Evolutionary conservation across 2,329 filamentous ascomycete genomes (phyloP), one percentile per base, ranked within the genome.

Genomic region (Aspergillus sp.): DNA sequence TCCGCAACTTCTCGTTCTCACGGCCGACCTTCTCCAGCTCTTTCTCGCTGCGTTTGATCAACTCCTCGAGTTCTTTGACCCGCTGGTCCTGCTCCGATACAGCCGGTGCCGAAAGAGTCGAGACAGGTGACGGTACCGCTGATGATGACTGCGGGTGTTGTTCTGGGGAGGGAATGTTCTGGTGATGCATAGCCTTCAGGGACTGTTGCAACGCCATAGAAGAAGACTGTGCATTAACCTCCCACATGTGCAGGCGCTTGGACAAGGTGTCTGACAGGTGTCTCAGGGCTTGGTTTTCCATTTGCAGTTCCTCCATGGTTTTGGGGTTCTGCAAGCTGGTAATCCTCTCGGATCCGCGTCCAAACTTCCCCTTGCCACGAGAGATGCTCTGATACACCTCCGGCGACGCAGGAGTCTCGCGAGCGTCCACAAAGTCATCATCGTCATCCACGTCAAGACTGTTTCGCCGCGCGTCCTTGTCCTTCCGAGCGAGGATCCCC

Each of bases 391-490:
- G 72, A 50, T 60, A 75, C 68, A 62, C 78, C 58, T 66, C 72
- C 16, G 79, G 78, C 0, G 76, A 79, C 1, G 77, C 70, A 1
- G 78, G 79, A 45, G 82, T 86, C 73, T 93, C 90, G 49, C 82
- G 80, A 0, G 92, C 93, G 68, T 96, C 92, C 17, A 95, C 90
- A 69, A 96, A 96, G 65, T 93, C 89, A 52, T 95, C 90, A 26
- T 91, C 87, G 30, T 83, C 84, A 26, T 87, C 82, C 26, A 30
- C 26, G n/a, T 85, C 82, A 2, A 81, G 75, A 53, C 77, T 76
- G 36, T 70, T 73, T 20, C 67, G 62, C 22, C 71, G 70, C 7
- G 70, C 66, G 49, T 74, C 69, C 49, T 74, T 78, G 55, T 76
- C 73, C 7, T 74, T 73, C 22, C 77, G 71, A 30, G 72, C 87